A percentile compares a stretch with the other conserved stretches of the same genome.
These are phyloP conservation scores for Epichloe baconii DNA, from an alignment of 2,329 filamentous ascomycete species.

Conservation along the genomic window DNA sequence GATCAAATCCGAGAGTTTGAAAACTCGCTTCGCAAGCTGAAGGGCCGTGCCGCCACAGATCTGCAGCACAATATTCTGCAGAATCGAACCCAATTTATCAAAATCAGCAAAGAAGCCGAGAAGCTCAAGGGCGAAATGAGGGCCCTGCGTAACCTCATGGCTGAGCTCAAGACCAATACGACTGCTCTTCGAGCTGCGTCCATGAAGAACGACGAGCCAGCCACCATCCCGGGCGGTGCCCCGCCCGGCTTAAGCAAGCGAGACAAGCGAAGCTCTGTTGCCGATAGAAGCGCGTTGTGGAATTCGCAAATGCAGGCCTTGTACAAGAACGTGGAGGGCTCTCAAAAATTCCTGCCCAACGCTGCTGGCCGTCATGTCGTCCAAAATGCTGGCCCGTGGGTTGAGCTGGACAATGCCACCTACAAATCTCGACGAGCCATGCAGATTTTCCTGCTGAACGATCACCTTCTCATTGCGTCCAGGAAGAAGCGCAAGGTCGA, in stretches of 20 bases:
- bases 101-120: conserved; percentile 97
- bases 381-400: conserved; percentile 84
- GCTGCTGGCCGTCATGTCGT: conserved; percentile 85
- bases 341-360: conserved; percentile 90
- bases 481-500: conserved; percentile 87
- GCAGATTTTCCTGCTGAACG: conserved; percentile 85
- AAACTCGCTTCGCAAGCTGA: conserved; percentile 59
- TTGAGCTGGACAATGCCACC: conserved; percentile 92
- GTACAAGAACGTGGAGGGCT: conserved; percentile 96
- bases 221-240: conserved; percentile 37
- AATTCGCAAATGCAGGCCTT: conserved; percentile 60
- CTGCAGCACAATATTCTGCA: conserved; percentile 93
- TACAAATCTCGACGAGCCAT: conserved; percentile 87
- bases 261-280: conserved; percentile 83
- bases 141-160: conserved; percentile 77
- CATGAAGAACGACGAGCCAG: conserved; percentile 33
- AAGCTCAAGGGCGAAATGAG: conserved; percentile 96
- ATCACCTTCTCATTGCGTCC: conserved; percentile 82
- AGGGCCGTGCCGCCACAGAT: conserved; percentile 65
- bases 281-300: conserved; percentile 53
- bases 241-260: conserved; percentile 47
- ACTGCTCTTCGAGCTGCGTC: conserved; percentile 51
- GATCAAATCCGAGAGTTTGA: conserved; percentile 78
- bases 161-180: conserved; percentile 73
- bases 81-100: conserved; percentile 96